These are phyloP conservation scores for Porphyra umbilicalis DNA, from an alignment of 31 red algal species.

Conservation along the genomic window DNA sequence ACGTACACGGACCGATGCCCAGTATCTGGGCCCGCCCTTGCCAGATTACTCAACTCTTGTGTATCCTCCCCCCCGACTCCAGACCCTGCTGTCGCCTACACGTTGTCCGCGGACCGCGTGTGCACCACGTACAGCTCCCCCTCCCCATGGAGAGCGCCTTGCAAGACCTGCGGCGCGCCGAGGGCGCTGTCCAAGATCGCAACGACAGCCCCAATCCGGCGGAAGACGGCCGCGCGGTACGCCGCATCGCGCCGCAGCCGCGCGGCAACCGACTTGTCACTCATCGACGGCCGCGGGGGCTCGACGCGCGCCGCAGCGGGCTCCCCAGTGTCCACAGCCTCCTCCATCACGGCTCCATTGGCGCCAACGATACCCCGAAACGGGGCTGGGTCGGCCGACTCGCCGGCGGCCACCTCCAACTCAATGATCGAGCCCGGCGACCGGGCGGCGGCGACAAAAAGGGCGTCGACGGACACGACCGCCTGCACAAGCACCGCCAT, in stretches of 20 bases:
- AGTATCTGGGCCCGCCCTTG: too few species aligned
- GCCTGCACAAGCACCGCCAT: constrained; percentile 77
- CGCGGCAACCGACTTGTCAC: constrained; percentile 48
- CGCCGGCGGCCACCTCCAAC: constrained; percentile 16
- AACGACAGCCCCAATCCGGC: constrained; percentile 20
- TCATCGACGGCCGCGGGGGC: constrained; percentile 26
- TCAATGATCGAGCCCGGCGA: constrained; percentile 10
- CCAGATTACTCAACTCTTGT: too few species aligned
- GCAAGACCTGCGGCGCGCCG: constrained; percentile 51
- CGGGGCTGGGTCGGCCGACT: constrained; percentile 20
- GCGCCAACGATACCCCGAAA: constrained; percentile 2
- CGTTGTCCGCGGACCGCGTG: too few species aligned
- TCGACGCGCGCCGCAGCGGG: constrained; percentile 1
- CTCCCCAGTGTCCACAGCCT: too few species aligned
- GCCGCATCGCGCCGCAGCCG: constrained; percentile 32
- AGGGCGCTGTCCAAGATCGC: constrained; percentile 16
- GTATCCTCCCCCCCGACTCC: too few species aligned
- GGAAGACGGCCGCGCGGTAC: constrained; percentile 9
- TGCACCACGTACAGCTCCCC: constrained; percentile 46
- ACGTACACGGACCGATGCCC: too few species aligned
- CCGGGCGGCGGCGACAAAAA: constrained; percentile 58
- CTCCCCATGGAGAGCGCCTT: constrained; percentile 30
- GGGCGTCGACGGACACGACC: constrained; percentile 41
- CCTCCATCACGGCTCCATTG: not conserved
- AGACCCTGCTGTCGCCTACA: too few species aligned